Evolutionary conservation across 2,329 filamentous ascomycete genomes (phyloP), one percentile per base, ranked within the genome.

Genomic region (Aspergillus thermomutatus): DNA sequence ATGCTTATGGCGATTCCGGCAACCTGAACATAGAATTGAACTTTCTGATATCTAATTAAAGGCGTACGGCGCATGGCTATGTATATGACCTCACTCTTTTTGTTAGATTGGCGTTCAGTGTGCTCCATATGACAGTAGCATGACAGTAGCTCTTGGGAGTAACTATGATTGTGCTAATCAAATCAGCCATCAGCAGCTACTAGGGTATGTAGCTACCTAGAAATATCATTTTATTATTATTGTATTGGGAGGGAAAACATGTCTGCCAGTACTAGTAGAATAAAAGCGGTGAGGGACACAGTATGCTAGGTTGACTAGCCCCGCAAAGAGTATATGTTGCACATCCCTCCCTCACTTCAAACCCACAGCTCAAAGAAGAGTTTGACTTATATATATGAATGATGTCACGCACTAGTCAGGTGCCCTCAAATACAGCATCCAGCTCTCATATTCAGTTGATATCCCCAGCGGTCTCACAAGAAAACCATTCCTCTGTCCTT

Each of bases 391-490:
- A 7, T 23, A 25, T 23, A 23, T 37, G 28, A 40, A 51, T 21
- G 27, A 72, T 79, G 68, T 78, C 66, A 65, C 65, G 70, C 76
- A 68, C 76, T 77, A 60, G 69, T 77, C 59, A 67, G 66, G 34
- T 65, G 68, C 50, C 60, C 60, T 56, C 66, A 62, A 63, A 70
- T 25, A 26, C 57, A 43, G 45, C 57, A 31, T 66, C 62, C n/a
- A 58, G 59, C 17, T 65, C 69, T 0, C 68, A 67, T 31, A 64
- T 69, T 17, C 65, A 71, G 53, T 68, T 68, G 5, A 54, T 65
- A 1, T 61, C 66, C 11, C 63, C 70, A 51, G 31, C 31, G 6
- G 57, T 63, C 21, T 52, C 61, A 17, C 55, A 55, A 19, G 62
- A 63, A 25, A 50, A 37, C 31, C 14, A 63, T 23, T 58, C 63